These are phyloP conservation scores for Aschersonia sp. DNA, from an alignment of 2,329 filamentous ascomycete genomes.

Conservation along the genomic window DNA sequence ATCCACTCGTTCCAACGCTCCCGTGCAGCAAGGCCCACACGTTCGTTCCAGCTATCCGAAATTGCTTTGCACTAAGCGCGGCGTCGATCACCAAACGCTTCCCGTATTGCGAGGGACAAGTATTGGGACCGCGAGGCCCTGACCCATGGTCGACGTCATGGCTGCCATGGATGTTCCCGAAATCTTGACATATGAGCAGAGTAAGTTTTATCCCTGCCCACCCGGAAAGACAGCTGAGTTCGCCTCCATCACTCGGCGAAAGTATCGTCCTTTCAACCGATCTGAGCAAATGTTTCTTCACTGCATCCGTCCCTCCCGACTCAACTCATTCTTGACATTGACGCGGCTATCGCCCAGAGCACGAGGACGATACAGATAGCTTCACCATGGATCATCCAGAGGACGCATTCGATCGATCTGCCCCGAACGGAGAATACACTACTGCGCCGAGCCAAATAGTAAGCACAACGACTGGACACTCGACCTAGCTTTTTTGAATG, in stretches of 20 bases:
- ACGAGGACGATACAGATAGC: neutral
- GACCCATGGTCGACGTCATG: neutral
- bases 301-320: neutral
- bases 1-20: too few species aligned
- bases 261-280: too few species aligned
- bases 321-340: neutral
- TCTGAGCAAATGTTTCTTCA: too few species aligned
- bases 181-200: neutral
- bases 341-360: neutral
- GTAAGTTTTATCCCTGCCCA: neutral
- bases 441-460: neutral
- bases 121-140: neutral
- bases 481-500: too few species aligned
- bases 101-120: neutral
- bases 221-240: too few species aligned
- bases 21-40: too few species aligned
- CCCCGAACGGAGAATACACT: neutral
- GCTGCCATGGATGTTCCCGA: neutral
- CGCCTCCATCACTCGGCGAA: too few species aligned
- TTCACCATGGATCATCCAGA: neutral
- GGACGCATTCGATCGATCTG: neutral
- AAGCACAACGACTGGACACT: neutral
- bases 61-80: too few species aligned
- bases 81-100: neutral
- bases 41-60: too few species aligned